Conservation (phyloP, 2,329 filamentous ascomycete genomes). For the Colletotrichum paranaense region DNA sequence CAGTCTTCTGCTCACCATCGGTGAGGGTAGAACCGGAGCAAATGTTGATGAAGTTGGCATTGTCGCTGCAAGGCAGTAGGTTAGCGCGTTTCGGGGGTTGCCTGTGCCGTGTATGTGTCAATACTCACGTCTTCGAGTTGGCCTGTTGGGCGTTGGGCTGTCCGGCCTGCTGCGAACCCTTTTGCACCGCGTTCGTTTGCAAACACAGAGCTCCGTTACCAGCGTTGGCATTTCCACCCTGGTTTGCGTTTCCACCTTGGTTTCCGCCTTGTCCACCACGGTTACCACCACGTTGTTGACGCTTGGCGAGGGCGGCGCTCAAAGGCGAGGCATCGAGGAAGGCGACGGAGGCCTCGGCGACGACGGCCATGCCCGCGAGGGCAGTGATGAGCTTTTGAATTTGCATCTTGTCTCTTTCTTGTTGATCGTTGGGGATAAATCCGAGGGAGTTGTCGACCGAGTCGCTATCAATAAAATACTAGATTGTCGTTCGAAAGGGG, state of each 20-base stretch:
- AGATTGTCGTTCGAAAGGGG: slow-evolving; percentile 41
- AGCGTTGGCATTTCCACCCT: slow-evolving; percentile 28
- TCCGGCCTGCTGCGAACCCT: slow-evolving; percentile 61
- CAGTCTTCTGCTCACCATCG: slow-evolving; percentile 68
- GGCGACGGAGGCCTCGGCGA: slow-evolving; percentile 58
- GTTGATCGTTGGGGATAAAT: background rate
- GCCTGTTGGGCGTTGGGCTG: slow-evolving; percentile 59
- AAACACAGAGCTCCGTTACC: slow-evolving; percentile 28
- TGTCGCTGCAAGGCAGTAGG: slow-evolving; percentile 53
- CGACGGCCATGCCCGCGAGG: slow-evolving; percentile 59
- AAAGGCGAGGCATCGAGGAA: slow-evolving; percentile 48
- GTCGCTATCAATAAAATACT: slow-evolving; percentile 36
- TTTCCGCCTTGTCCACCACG: slow-evolving; percentile 36
- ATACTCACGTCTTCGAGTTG: slow-evolving; percentile 62
- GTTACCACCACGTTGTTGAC: slow-evolving; percentile 48
- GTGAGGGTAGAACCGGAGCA: slow-evolving; percentile 66
- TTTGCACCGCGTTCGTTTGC: slow-evolving; percentile 55
- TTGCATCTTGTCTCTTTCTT: slow-evolving; percentile 57
- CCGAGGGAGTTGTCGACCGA: slow-evolving; percentile 35
- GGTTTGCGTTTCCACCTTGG: slow-evolving; percentile 38
- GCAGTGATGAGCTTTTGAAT: slow-evolving; percentile 58
- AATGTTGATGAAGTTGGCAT: slow-evolving; percentile 73
- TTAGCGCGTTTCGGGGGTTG: background rate
- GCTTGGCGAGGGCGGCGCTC: slow-evolving; percentile 50
- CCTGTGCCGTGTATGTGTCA: background rate